A percentile compares a stretch with the other conserved stretches of the same genome.
Evolutionary conservation across 768 basidiomycete genomes (phyloP).

Genomic region (Dioszegia aurantiaca): DNA sequence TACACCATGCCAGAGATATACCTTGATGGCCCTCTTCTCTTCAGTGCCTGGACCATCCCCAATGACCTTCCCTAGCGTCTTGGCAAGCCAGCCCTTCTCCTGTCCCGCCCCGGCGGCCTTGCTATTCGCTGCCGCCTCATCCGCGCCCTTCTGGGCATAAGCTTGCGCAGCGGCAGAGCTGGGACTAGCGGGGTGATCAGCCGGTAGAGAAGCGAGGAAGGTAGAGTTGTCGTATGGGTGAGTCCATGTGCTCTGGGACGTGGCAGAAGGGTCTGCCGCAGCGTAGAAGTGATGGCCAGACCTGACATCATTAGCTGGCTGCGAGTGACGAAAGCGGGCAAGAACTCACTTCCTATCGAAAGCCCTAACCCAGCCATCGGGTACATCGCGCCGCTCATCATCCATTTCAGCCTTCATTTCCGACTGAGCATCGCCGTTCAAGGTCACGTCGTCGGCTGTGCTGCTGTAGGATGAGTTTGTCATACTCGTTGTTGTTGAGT

Average conservation of each 20-base stretch:
- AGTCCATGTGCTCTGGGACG: conserved; percentile 41
- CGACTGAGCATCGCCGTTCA: conserved; percentile 12
- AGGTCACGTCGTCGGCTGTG: conserved; percentile 23
- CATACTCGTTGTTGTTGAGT: neutral
- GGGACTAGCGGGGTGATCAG: conserved; percentile 49
- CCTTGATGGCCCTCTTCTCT: conserved; percentile 25
- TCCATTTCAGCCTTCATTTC: conserved; percentile 32
- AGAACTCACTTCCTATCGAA: conserved; percentile 47
- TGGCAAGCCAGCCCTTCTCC: conserved; percentile 1
- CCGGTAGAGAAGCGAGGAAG: conserved; percentile 41
- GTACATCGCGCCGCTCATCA: conserved; percentile 48
- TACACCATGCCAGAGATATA: too few relatives aligned
- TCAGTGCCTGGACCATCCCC: conserved; percentile 33
- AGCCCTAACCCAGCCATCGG: conserved; percentile 49
- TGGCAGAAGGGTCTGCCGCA: conserved; percentile 22
- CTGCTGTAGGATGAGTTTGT: neutral
- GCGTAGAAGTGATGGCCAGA: conserved; percentile 50
- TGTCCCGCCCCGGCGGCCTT: neutral
- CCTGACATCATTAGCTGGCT: conserved; percentile 17
- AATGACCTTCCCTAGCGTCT: conserved; percentile 20
- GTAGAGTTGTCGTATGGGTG: conserved; percentile 51
- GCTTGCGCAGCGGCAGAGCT: conserved; percentile 35
- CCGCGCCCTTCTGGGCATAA: conserved; percentile 25
- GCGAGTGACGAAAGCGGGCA: neutral
- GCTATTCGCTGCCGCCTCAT: conserved; percentile 11